These are phyloP conservation scores for carrot (Daucus carota) DNA, from an alignment of 129 eudicot genomes.

Conservation along the genomic window DH1_v3.0 NC_030386.2:27481001-27481500, in stretches of 20 bases:
- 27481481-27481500: slow-evolving; percentile 13
- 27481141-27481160: background rate
- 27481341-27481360: background rate
- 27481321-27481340: background rate
- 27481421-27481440: background rate
- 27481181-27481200: background rate
- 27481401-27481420: background rate
- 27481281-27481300: background rate
- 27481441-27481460: background rate
- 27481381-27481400: background rate
- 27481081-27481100: slow-evolving; percentile 77
- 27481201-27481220: background rate
- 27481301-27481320: background rate
- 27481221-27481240: background rate
- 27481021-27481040: slow-evolving; percentile 87
- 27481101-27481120: slow-evolving; percentile 54
- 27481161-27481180: background rate
- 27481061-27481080: slow-evolving; percentile 86
- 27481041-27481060: slow-evolving; percentile 80
- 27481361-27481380: background rate
- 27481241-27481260: background rate
- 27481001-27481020: slow-evolving; percentile 72
- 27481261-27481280: background rate
- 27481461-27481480: slow-evolving; percentile 10
- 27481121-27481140: background rate